A percentile compares a stretch with the other conserved stretches of the same genome.
Evolutionary conservation across 352 stramenopile species (phyloP).

Genomic region (Thalassiosira livingstoniorum): DNA sequence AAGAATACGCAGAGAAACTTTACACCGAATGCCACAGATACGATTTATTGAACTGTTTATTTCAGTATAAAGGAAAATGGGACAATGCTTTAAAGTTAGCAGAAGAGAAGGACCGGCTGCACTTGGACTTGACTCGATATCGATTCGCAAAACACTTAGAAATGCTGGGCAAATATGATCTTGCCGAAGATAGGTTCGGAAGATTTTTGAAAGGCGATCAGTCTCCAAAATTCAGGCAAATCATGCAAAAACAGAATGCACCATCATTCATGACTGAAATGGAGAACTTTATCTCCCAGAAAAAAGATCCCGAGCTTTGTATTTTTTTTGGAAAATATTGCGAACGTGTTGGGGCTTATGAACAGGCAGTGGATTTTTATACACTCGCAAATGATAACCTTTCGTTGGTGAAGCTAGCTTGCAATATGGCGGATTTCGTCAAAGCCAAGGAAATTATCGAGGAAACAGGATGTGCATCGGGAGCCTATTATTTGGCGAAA

Average conservation of each 20-base stretch:
- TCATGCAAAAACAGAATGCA: conserved; percentile 8
- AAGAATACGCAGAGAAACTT: conserved; percentile 90
- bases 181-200: not conserved
- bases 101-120: conserved; percentile 90
- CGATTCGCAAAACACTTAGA: conserved; percentile 91
- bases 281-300: conserved; percentile 91
- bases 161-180: conserved; percentile 80
- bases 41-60: conserved; percentile 92
- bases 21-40: conserved; percentile 92
- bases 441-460: conserved; percentile 88
- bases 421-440: conserved; percentile 89
- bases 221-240: conserved; percentile 3
- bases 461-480: conserved; percentile 45
- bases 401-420: conserved; percentile 91
- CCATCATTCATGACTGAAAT: too few species aligned
- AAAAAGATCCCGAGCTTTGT: conserved; percentile 88
- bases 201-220: conserved; percentile 10
- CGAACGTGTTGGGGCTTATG: conserved; percentile 90
- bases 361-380: conserved; percentile 91
- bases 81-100: conserved; percentile 91
- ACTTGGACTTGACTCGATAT: conserved; percentile 92
- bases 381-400: conserved; percentile 89
- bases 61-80: conserved; percentile 91
- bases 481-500: conserved; percentile 69
- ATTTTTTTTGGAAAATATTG: conserved; percentile 95